A percentile compares a stretch with the other conserved stretches of the same genome.
Evolutionary conservation across 2,329 filamentous ascomycete species (phyloP).

Genomic region (Colletotrichum sp.): DNA sequence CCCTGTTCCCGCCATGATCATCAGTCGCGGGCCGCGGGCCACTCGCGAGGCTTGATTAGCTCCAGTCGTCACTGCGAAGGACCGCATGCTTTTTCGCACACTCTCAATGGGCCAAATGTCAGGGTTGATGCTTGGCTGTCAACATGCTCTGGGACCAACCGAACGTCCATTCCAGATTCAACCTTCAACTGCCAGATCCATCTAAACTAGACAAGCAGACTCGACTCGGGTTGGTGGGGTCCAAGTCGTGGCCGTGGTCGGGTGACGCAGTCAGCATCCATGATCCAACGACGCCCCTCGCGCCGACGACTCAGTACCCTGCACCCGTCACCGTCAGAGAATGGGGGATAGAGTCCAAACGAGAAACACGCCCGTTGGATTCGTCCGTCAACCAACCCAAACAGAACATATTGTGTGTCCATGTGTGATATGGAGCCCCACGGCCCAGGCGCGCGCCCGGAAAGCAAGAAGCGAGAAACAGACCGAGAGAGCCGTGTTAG

Average conservation of each 20-base stretch:
- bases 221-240: slow-evolving; percentile 15
- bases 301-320: background rate
- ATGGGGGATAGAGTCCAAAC: background rate
- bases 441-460: background rate
- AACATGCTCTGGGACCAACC: background rate
- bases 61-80: background rate
- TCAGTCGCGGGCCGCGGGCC: slow-evolving; percentile 17
- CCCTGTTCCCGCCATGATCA: slow-evolving; percentile 18
- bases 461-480: background rate
- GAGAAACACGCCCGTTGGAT: background rate
- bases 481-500: background rate
- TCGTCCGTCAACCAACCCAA: background rate
- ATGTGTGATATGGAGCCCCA: background rate
- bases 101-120: background rate
- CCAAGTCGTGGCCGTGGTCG: background rate
- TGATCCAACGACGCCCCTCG: background rate
- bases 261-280: slow-evolving; percentile 17
- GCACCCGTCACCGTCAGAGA: background rate
- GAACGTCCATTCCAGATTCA: background rate
- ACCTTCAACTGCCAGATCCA: background rate
- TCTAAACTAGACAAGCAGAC: background rate
- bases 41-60: slow-evolving; percentile 16
- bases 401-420: background rate
- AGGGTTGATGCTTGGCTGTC: slow-evolving; percentile 14
- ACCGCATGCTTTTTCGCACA: background rate